Evolutionary conservation across 257 asterid species (phyloP), one percentile per base, ranked within the genome.

Genomic region (Verbascum thapsus): DNA sequence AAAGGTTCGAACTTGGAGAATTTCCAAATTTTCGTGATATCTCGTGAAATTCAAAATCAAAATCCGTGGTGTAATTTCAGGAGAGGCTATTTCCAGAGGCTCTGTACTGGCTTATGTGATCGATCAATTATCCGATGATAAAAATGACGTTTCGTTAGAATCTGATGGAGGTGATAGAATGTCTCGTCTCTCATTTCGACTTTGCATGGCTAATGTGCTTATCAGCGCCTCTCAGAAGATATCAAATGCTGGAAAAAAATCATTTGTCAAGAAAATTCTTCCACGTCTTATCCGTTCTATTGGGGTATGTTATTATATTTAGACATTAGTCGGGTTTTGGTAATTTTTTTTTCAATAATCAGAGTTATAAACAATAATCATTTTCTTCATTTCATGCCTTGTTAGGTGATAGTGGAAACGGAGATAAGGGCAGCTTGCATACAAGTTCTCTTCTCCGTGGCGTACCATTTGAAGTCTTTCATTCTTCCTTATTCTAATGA

Each of bases 171-270:
- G 41, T 43, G 73, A 66, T 61, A 16, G 67, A 58, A 50, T 41
- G 58, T 35, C 64, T 35, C 75, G 42, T 56, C 82, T 82, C 74
- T 70, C 91, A 18, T 84, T 84, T 71, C 92, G 85, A 51, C 72
- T 88, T 12, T 88, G 95, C 76, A 84, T 91, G 90, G 96, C 98
- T 49, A 88, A 91, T 70, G 94, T 91, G 61, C 92, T 88, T 35
- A 88, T 88, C 58, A 88, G 95, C 47, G 81, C 90, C 59, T 91
- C 95, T 67, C 95, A 91, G 80, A 91, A 88, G 87, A 78, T 80
- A 45, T 61, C 85, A 10, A 80, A 70, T 38, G 23, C 81, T 26
- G 81, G 82, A 70, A 88, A 72, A 83, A 83, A 83, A 72, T 40
- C 78, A 34, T 84, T 81, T 62, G 81, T 75, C 43, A 70, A 70